Evolutionary conservation across 495 filamentous ascomycete genomes (phyloP).

Genomic region (Hypoxylon lienhwacheense): DNA sequence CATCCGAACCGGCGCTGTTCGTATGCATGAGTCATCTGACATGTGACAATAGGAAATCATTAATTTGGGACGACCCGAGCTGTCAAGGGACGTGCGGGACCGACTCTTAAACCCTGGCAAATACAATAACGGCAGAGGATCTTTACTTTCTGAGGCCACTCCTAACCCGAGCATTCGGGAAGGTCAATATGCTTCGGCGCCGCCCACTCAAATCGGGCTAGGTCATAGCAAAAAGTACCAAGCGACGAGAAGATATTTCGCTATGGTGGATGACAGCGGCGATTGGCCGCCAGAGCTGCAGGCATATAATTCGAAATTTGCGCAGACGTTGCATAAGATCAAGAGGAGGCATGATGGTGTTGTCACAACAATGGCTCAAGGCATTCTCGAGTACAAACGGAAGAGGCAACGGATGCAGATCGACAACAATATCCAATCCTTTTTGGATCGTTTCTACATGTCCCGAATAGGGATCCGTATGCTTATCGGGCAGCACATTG

Average conservation of each 20-base stretch:
- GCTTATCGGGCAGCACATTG: conserved; percentile 98
- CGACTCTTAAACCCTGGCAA: conserved; percentile 74
- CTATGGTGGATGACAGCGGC: conserved; percentile 80
- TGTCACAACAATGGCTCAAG: conserved; percentile 92
- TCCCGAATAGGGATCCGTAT: conserved; percentile 99
- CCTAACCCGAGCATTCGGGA: conserved; percentile 85
- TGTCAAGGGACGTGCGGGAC: conserved; percentile 75
- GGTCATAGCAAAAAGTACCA: conserved; percentile 56
- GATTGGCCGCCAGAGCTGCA: conserved; percentile 95
- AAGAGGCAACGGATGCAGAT: conserved; percentile 97
- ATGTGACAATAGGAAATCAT: conserved; percentile 77
- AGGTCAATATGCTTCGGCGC: conserved; percentile 83
- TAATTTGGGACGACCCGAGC: conserved; percentile 71
- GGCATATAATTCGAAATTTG: conserved; percentile 90
- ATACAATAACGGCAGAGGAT: conserved; percentile 55
- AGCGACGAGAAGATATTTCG: conserved; percentile 77
- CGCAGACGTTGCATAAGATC: conserved; percentile 82
- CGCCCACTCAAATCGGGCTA: conserved; percentile 55
- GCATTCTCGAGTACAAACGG: conserved; percentile 96
- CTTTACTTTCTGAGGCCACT: conserved; percentile 75
- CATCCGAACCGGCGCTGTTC: conserved; percentile 7
- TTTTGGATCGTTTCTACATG: conserved; percentile 99
- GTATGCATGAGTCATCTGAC: conserved; percentile 35
- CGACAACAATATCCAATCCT: conserved; percentile 92
- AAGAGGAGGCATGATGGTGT: conserved; percentile 96